Evolutionary conservation across 495 filamentous ascomycete genomes (phyloP), one percentile per base, ranked within the genome.

Genomic region (Daldinia loculata): DNA sequence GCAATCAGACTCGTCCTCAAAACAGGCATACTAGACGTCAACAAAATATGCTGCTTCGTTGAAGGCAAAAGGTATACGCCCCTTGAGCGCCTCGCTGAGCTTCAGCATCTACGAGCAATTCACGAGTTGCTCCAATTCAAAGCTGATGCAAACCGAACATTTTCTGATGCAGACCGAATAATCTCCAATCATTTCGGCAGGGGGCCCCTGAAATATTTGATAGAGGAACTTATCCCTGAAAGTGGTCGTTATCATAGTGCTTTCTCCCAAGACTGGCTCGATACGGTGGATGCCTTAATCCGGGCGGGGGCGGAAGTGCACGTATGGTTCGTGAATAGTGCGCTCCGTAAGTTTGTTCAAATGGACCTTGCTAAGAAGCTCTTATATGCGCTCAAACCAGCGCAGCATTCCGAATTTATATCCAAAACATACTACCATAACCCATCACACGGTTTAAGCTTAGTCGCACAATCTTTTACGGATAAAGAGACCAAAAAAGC

Each of bases 281-380:
- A 60, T 5, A 29, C 30, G 22, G 63, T 71, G 1, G 59, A 63
- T 41, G 26, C 53, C 11, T 30, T 71, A 17, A 55, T 67, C 12
- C 6, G 55, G 12, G 58, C 53, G 12, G 63, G 63, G 9, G 69
- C 63, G 4, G 6, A 41, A 15, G 14, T 63, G 15, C 14, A 8
- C 12, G 8, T 0, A 19, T 14, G 6, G 7, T 11, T 36, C 11
- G 27, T 71, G 9, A 0, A 5, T 2, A 0, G 0, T 1, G 63
- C 63, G 2, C n/a, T 71, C 5, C 1, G 1, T 8, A 15, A 7
- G 15, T 67, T 63, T 41, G 38, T 24, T 32, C 19, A 43, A 8
- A 63, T 51, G 55, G 36, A 67, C n/a, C 63, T 71, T 12, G 63
- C 63, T 0, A 12, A 53, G 19, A 60, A 50, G 15, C 58, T 71